Conservation (phyloP, 176 grass and related monocot species). For the Phoenix dactylifera region DNA sequence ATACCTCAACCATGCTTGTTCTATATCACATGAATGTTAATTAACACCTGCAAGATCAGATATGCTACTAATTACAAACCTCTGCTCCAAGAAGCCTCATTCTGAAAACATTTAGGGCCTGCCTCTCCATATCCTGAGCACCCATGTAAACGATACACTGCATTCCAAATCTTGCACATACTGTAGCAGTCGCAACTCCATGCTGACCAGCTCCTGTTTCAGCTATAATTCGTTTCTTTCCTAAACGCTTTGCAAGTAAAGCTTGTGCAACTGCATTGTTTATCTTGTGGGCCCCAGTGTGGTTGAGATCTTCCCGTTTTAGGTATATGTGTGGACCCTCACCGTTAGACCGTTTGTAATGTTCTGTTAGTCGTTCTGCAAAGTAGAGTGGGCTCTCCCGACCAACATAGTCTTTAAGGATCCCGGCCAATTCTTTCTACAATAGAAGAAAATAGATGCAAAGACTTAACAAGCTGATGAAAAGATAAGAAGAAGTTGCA, state of each 20-base stretch:
- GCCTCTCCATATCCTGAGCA: slow-evolving; percentile 97
- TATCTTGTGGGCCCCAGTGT: slow-evolving; percentile 97
- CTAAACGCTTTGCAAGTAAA: slow-evolving; percentile 66
- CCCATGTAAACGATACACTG: slow-evolving; percentile 94
- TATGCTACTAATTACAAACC: slow-evolving; percentile 20
- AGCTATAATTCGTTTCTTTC: slow-evolving; percentile 90
- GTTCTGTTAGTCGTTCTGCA: slow-evolving; percentile 68
- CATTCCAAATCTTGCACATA: slow-evolving; percentile 78
- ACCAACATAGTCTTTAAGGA: slow-evolving; percentile 90
- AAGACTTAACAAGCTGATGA: neutral
- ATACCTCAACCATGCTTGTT: no score
- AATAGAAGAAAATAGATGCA: neutral
- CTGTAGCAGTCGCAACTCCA: slow-evolving; percentile 84
- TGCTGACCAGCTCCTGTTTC: slow-evolving; percentile 94
- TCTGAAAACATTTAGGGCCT: slow-evolving; percentile 86
- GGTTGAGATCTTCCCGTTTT: slow-evolving; percentile 97
- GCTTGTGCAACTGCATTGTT: slow-evolving; percentile 92
- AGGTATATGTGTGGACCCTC: slow-evolving; percentile 66
- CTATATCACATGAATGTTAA: no score
- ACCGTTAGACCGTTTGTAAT: slow-evolving; percentile 55
- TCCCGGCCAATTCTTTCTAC: slow-evolving; percentile 67
- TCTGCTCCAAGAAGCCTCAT: slow-evolving; percentile 98
- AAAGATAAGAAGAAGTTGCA: no score
- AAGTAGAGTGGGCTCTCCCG: slow-evolving; percentile 94
- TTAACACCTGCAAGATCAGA: no score